Evolutionary conservation across 345 rosid species (phyloP).

Genomic region (Microthlaspi erraticum): DNA sequence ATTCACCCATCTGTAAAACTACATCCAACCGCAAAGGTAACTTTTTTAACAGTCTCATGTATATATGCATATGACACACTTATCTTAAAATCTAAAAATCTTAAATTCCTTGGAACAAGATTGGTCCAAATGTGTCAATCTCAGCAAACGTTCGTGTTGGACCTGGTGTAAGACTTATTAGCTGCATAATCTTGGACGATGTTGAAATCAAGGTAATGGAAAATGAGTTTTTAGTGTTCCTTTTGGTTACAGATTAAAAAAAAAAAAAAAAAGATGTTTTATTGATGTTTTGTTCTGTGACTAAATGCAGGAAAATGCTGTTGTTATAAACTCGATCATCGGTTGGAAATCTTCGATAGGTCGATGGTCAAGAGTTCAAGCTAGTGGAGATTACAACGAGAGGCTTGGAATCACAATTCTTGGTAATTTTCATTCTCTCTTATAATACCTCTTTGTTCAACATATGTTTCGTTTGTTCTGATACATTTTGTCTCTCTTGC

Average conservation of each 20-base stretch:
- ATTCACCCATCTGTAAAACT: slow-evolving; percentile 86
- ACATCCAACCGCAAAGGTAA: slow-evolving; percentile 85
- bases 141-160: slow-evolving; percentile 90
- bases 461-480: background rate
- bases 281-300: slow-evolving; percentile 8
- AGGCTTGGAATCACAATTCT: slow-evolving; percentile 82
- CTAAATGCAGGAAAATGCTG: slow-evolving; percentile 67
- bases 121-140: slow-evolving; percentile 91
- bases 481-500: slow-evolving; percentile 41
- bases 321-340: slow-evolving; percentile 69
- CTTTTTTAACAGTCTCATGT: background rate
- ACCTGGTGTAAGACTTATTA: slow-evolving; percentile 84
- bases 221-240: background rate
- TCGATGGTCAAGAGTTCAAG: slow-evolving; percentile 84
- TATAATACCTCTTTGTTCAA: background rate
- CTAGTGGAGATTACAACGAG: slow-evolving; percentile 71
- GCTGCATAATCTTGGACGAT: slow-evolving; percentile 78
- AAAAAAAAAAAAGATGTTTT: background rate
- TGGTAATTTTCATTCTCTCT: slow-evolving; percentile 48
- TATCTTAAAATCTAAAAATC: background rate
- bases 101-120: slow-evolving; percentile 45
- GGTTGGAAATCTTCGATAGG: slow-evolving; percentile 91
- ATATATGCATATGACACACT: background rate
- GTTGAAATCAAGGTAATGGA: slow-evolving; percentile 65
- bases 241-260: background rate